Evolutionary conservation across 768 basidiomycete species (phyloP), one percentile per base, ranked within the genome.

Genomic region (Trametes cubensis): DNA sequence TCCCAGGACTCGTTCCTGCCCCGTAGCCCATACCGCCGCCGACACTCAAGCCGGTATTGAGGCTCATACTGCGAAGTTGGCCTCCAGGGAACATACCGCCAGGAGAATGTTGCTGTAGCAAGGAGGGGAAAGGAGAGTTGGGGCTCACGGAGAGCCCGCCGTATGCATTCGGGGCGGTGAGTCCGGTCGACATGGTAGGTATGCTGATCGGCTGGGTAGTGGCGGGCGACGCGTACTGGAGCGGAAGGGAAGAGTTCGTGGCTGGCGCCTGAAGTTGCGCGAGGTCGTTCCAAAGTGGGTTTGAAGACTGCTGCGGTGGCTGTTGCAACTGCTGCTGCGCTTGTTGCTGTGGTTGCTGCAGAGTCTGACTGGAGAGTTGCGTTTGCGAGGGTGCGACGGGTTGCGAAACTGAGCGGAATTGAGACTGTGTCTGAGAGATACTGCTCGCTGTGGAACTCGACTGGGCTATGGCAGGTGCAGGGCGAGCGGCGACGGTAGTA

Each of bases 361-460:
- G n/a, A 42, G 15, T n/a, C 21, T 45, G 49, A 25, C 65, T 66
- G 14, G 61, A 6, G 30, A 20, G 41, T 2, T 59, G 10, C 4
- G 63, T 34, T 20, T 50, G 55, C 23, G 62, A 41, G 1, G 55
- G 61, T 3, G 56, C 54, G 8, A 73, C 66, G 1, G 79, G 77
- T n/a, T 80, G 80, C 6, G 79, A 78, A 14, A 60, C 59, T 0
- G 75, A 75, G 49, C 75, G 72, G 6, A 62, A 60, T 28, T 70
- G 69, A 21, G 70, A 41, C 14, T 60, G 55, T 5, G 46, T 46
- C 14, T 23, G 60, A 51, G 41, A 17, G 14, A 40, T 13, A 25
- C 30, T 15, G 57, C 41, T 39, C 41, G 53, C 20, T 51, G 20
- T 20, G 38, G 38, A 46, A 2, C 66, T 28, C 8, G 65, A 23